Conservation (phyloP, 495 filamentous ascomycete species). For the Hyaloscypha finlandica region DNA sequence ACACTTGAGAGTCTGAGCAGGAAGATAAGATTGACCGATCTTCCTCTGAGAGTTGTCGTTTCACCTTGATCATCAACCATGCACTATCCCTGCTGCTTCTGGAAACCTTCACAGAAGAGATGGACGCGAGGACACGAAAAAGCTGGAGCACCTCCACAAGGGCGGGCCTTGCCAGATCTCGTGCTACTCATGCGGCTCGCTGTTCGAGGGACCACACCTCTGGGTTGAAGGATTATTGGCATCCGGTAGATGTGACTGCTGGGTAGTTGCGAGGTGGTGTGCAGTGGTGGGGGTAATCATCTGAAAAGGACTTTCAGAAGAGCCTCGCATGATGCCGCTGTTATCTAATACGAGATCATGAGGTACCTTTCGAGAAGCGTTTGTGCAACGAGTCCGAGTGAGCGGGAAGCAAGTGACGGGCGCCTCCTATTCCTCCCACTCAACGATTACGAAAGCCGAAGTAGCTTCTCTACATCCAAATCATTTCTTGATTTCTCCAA, state of each 20-base stretch:
- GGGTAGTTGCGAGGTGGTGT: background rate
- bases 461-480: too few relatives aligned
- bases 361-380: background rate
- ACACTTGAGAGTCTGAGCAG: background rate
- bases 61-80: background rate
- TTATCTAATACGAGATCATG: slow-evolving; percentile 16
- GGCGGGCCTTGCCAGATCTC: background rate
- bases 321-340: background rate
- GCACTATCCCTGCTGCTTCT: slow-evolving; percentile 7
- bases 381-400: background rate
- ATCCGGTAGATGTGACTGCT: background rate
- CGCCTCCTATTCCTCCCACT: too few relatives aligned
- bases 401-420: background rate
- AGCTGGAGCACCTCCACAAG: background rate
- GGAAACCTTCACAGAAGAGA: slow-evolving; percentile 5
- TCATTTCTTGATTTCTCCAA: background rate
- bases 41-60: background rate
- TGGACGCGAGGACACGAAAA: background rate
- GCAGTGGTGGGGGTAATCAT: background rate
- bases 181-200: background rate
- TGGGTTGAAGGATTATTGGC: background rate
- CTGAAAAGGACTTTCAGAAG: background rate
- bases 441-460: too few relatives aligned
- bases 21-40: background rate
- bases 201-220: background rate